Conservation (phyloP, 306 rosid species). For the Castanea sativa region DNA sequence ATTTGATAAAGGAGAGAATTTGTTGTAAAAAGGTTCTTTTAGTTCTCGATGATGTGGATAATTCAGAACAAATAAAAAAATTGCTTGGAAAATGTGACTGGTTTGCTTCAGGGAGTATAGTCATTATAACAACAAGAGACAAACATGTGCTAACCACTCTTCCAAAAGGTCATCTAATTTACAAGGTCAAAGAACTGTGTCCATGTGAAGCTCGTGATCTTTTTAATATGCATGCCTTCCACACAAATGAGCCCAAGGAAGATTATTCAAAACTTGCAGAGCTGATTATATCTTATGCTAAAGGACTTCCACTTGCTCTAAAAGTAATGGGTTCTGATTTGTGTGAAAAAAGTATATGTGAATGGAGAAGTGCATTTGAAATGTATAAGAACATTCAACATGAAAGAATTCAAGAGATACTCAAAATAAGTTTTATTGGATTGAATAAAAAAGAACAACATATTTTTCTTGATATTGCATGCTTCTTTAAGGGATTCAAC, state of each 20-base stretch:
- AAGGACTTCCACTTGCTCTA: slow-evolving; percentile 13
- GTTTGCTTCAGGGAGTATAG: slow-evolving; percentile 26
- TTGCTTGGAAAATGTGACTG: slow-evolving; percentile 9
- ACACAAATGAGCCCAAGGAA: neutral
- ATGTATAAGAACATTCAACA: slow-evolving; percentile 1
- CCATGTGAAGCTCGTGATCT: neutral
- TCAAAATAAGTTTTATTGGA: slow-evolving; percentile 12
- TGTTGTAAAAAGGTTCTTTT: slow-evolving; percentile 10
- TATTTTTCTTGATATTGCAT: slow-evolving; percentile 17
- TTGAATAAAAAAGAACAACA: slow-evolving; percentile 9
- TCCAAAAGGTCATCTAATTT: neutral
- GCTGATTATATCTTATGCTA: neutral
- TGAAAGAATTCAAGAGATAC: neutral
- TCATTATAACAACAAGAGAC: slow-evolving; percentile 16
- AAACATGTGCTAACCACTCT: neutral
- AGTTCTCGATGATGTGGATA: slow-evolving; percentile 22
- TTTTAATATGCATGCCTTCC: no score
- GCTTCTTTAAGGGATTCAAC: slow-evolving; percentile 9
- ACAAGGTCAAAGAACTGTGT: neutral
- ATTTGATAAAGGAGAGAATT: slow-evolving; percentile 6
- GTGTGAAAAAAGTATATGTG: neutral
- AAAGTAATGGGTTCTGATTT: neutral
- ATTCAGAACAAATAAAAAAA: neutral
- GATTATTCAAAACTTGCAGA: neutral
- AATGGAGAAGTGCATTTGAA: slow-evolving; percentile 14